These are phyloP conservation scores for Xerocomellus chrysenteron DNA, from an alignment of 768 basidiomycete genomes.

Conservation along the genomic window DNA sequence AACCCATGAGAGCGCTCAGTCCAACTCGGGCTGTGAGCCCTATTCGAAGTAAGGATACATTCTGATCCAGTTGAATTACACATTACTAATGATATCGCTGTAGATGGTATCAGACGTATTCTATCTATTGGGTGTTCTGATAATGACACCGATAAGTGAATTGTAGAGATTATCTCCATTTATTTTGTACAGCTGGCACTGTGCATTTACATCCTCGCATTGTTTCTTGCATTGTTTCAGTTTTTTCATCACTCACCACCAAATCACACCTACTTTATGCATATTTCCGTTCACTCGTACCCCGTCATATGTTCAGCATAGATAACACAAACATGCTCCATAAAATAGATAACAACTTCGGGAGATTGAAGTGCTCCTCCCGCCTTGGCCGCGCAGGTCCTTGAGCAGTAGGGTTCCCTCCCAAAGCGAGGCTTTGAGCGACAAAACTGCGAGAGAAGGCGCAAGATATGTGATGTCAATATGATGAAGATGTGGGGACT, in stretches of 20 bases:
- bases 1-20: constrained; percentile 28
- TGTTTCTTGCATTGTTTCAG: neutral
- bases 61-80: neutral
- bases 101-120: constrained; percentile 32
- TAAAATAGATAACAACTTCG: no score
- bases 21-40: constrained; percentile 34
- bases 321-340: neutral
- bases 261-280: neutral
- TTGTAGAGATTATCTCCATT: neutral
- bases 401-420: constrained; percentile 35
- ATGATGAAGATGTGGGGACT: neutral
- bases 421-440: constrained; percentile 32
- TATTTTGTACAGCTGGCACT: neutral
- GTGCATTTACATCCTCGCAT: neutral
- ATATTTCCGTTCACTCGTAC: neutral
- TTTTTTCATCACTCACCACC: neutral
- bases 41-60: constrained; percentile 13
- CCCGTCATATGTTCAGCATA: neutral
- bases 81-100: constrained; percentile 6
- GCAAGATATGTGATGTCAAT: constrained; percentile 3
- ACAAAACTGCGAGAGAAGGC: constrained; percentile 22
- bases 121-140: constrained; percentile 19
- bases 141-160: constrained; percentile 11
- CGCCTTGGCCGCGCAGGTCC: constrained; percentile 30
- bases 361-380: constrained; percentile 7